These are phyloP conservation scores for Sicyos edulis DNA, from an alignment of 306 rosid species.

Conservation along the genomic window DNA sequence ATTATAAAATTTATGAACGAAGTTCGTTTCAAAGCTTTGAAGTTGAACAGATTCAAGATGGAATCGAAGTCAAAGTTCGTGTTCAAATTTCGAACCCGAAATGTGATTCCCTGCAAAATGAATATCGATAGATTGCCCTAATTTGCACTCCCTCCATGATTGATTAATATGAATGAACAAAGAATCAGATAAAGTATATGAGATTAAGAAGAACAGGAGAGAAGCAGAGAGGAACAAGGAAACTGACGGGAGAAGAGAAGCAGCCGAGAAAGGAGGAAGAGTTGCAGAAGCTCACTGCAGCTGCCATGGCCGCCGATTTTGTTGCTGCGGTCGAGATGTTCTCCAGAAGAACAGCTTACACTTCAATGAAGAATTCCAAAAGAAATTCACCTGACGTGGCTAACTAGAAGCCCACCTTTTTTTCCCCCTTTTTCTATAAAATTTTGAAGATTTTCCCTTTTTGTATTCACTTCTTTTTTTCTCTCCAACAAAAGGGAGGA, in stretches of 20 bases:
- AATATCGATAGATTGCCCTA: not conserved
- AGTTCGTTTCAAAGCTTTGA: not conserved
- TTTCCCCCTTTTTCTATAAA: too few relatives aligned
- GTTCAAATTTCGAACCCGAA: not conserved
- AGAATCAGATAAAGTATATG: not conserved
- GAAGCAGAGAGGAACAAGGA: not conserved
- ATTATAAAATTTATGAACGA: not conserved
- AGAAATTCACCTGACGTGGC: slow-evolving; percentile 14
- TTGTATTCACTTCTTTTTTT: too few relatives aligned
- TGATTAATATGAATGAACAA: not conserved
- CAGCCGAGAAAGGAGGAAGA: slow-evolving; percentile 49
- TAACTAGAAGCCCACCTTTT: not conserved
- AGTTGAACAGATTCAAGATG: not conserved
- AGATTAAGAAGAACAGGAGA: not conserved
- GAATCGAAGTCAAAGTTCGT: not conserved
- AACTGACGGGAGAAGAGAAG: slow-evolving; percentile 15
- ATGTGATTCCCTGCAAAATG: not conserved
- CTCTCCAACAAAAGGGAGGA: too few relatives aligned
- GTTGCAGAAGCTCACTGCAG: slow-evolving; percentile 39
- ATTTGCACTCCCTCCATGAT: not conserved
- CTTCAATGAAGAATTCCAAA: not conserved
- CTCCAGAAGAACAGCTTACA: not conserved
- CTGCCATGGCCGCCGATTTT: slow-evolving; percentile 37
- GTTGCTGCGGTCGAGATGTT: not conserved
- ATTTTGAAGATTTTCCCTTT: too few relatives aligned